Conservation (phyloP, 1,284 basidiomycete genomes). For the Leccinum laetum region DNA sequence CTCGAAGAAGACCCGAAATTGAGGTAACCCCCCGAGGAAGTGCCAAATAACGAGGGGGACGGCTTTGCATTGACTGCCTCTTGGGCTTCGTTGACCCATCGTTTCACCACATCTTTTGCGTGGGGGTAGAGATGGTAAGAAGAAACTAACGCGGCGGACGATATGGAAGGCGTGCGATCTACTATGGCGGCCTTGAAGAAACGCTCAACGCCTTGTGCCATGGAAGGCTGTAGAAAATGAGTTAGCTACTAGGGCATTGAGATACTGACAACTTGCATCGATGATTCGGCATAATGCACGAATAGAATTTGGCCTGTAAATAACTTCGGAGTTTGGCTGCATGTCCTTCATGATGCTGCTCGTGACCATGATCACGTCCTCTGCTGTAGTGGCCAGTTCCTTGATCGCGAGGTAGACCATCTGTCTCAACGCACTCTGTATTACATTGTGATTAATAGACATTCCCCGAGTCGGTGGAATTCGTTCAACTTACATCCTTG, state of each 20-base stretch:
- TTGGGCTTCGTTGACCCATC: conserved; percentile 99
- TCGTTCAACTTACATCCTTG: conserved; percentile 82
- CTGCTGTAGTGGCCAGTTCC: conserved; percentile 93
- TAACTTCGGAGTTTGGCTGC: conserved; percentile 98
- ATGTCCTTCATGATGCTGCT: conserved; percentile 99
- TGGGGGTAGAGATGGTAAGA: conserved; percentile 96
- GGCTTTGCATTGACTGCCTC: conserved; percentile 95
- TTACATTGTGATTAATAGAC: conserved; percentile 8
- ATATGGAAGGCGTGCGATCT: conserved; percentile 94
- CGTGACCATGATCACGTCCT: conserved; percentile 99
- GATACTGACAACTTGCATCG: conserved; percentile 68
- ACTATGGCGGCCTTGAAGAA: conserved; percentile 99
- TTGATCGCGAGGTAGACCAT: conserved; percentile 99
- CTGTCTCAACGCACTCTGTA: conserved; percentile 90
- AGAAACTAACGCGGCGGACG: conserved; percentile 95
- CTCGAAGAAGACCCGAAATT: conserved; percentile 58
- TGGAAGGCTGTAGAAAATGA: conserved; percentile 67
- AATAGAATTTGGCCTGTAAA: conserved; percentile 98
- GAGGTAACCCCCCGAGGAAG: conserved; percentile 60
- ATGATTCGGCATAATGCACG: conserved; percentile 96
- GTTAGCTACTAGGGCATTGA: conserved; percentile 8
- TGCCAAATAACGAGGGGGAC: conserved; percentile 66
- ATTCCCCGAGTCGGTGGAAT: conserved; percentile 4
- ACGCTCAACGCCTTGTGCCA: conserved; percentile 98
- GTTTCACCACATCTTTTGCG: conserved; percentile 93